Conservation (phyloP, 805 yeast species). For the Lipomyces sp. region DNA sequence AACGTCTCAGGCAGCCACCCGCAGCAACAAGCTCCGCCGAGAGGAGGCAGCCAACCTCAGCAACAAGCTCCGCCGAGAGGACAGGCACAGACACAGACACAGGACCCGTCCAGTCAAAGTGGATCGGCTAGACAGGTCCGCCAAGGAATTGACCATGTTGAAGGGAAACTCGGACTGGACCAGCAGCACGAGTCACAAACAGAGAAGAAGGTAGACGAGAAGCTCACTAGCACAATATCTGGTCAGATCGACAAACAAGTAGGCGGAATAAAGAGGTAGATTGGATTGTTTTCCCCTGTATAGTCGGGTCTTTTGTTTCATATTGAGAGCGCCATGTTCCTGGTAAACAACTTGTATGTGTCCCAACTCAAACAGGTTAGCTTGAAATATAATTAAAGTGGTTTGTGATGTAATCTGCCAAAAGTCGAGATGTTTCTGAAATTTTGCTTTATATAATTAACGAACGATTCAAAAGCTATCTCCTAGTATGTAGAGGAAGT, state of each 20-base stretch:
- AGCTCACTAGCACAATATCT: conserved; percentile 22
- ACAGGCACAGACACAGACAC: background rate
- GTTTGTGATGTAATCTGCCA: too few relatives aligned
- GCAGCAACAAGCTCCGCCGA: conserved; percentile 7
- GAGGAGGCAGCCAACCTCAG: conserved; percentile 5
- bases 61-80: conserved; percentile 4
- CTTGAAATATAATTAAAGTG: too few relatives aligned
- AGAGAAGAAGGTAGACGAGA: conserved; percentile 34
- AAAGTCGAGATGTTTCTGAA: too few relatives aligned
- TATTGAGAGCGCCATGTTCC: too few relatives aligned
- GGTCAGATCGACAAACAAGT: conserved; percentile 22
- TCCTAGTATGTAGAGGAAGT: too few relatives aligned
- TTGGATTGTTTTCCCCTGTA: too few relatives aligned
- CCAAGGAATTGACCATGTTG: conserved; percentile 29
- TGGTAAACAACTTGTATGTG: too few relatives aligned
- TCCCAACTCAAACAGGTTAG: too few relatives aligned
- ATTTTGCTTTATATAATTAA: too few relatives aligned
- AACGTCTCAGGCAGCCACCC: conserved; percentile 14
- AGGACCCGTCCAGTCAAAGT: conserved; percentile 2
- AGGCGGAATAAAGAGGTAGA: conserved; percentile 2
- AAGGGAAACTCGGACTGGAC: conserved; percentile 32
- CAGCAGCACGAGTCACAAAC: conserved; percentile 35
- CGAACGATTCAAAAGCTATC: too few relatives aligned
- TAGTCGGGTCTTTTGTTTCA: too few relatives aligned
- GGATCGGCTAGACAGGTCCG: conserved; percentile 28